phyloP scores from a whole-genome alignment of 192 early-diverging fungal species.

The Chytriomyces confervae region DNA sequence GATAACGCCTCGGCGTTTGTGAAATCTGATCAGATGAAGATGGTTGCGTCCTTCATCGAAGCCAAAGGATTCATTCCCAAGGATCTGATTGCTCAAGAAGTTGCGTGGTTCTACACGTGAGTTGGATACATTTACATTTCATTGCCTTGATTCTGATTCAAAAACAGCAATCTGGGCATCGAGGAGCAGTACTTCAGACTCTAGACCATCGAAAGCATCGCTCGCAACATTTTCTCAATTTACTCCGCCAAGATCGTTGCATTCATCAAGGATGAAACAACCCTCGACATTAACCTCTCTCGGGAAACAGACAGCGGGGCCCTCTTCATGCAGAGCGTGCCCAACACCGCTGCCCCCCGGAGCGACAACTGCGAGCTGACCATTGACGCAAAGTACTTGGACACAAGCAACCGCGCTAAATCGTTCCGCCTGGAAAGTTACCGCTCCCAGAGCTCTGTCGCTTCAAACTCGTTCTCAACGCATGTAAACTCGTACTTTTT shows the following conservation, averaged over 20 bases:
- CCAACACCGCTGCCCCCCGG: neutral
- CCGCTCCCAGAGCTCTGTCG: slow-evolving; percentile 87
- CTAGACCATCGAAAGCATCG: slow-evolving; percentile 87
- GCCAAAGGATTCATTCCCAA: slow-evolving; percentile 88
- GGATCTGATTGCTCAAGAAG: slow-evolving; percentile 85
- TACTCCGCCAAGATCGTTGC: slow-evolving; percentile 95
- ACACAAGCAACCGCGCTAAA: slow-evolving; percentile 63
- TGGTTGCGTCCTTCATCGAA: slow-evolving; percentile 81
- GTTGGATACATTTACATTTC: neutral
- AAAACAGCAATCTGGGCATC: slow-evolving; percentile 85
- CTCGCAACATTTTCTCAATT: slow-evolving; percentile 92
- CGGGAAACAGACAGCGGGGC: slow-evolving; percentile 88
- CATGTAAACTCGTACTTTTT: slow-evolving; percentile 96
- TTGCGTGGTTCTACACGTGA: slow-evolving; percentile 94
- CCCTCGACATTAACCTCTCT: slow-evolving; percentile 83
- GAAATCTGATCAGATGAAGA: slow-evolving; percentile 88
- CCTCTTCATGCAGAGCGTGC: slow-evolving; percentile 83
- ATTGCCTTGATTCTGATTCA: neutral
- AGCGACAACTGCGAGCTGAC: slow-evolving; percentile 14
- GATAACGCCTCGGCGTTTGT: too few species aligned
- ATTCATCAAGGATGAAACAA: slow-evolving; percentile 83
- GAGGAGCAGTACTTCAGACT: slow-evolving; percentile 98
- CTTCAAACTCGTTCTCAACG: slow-evolving; percentile 75
- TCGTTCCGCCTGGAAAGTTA: slow-evolving; percentile 95
- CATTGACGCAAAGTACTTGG: slow-evolving; percentile 91